A percentile compares a stretch with the other conserved stretches of the same genome.
phyloP scores from a whole-genome alignment of 1,139 yeast genomes.

The Saccharomyces hybrid region DNA sequence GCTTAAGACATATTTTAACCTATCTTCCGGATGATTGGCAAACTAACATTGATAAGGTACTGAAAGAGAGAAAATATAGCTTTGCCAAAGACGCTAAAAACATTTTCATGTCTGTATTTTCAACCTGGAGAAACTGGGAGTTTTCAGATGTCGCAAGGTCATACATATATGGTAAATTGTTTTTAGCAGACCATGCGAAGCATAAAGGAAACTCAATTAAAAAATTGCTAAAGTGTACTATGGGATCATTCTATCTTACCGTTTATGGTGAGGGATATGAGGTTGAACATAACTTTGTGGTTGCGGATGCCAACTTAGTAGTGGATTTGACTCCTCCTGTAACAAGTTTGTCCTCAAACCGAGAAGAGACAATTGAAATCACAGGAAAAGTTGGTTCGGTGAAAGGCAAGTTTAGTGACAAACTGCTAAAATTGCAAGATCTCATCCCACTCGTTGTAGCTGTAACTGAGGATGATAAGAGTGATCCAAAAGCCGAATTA shows the following conservation, averaged over 20 bases:
- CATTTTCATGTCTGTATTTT: constrained; percentile 51
- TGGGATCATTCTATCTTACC: constrained; percentile 22
- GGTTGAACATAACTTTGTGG: constrained; percentile 21
- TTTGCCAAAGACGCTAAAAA: constrained; percentile 48
- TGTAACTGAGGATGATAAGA: constrained; percentile 4
- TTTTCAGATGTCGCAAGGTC: constrained; percentile 51
- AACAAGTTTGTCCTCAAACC: constrained; percentile 8
- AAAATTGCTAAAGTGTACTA: constrained; percentile 16
- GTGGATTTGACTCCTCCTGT: constrained; percentile 15
- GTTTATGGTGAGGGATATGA: constrained; percentile 21
- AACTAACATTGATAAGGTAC: constrained; percentile 17
- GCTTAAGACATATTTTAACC: constrained; percentile 65
- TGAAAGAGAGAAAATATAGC: constrained; percentile 20
- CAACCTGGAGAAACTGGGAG: constrained; percentile 93
- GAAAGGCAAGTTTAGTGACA: constrained; percentile 22
- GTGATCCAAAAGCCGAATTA: constrained; percentile 3
- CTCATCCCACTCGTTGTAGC: constrained; percentile 8
- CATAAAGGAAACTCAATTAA: constrained; percentile 17
- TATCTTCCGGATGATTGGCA: constrained; percentile 54
- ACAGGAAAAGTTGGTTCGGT: constrained; percentile 19
- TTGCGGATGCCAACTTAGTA: constrained; percentile 17
- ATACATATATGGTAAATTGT: constrained; percentile 39
- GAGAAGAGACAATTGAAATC: constrained; percentile 18
- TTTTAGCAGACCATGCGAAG: constrained; percentile 12
- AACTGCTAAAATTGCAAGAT: constrained; percentile 15